Evolutionary conservation across 371 early-diverging fungal genomes (phyloP), one percentile per base, ranked within the genome.

Genomic region (Apophysomyces trapeziformis): DNA sequence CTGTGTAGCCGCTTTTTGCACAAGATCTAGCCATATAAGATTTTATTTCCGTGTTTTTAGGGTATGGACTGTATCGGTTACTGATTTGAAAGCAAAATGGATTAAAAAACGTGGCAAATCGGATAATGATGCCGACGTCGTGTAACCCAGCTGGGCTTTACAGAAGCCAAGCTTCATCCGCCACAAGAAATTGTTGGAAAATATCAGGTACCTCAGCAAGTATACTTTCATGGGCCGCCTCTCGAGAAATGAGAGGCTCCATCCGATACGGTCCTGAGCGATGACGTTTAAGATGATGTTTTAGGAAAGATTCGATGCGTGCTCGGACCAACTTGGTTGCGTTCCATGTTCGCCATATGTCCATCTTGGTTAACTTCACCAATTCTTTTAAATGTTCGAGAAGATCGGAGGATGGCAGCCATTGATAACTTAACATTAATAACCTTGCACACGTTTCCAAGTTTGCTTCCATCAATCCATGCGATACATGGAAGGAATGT

Each of bases 381-480:
- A 50, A 26, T 0, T 8, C 21, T 50, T 50, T 50, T 9, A 50
- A 26, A n/a, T 21, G 54, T 9, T 50, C 21, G 2, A 50, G 21
- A 5, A 50, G 9, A 21, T 50, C 54, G 5, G 21, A 4, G 16
- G 21, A 18, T 0, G 54, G 54, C 2, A 21, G 16, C 5, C 4
- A 26, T 21, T 50, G 54, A 5, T 50, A 50, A 2, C 7, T 50
- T 11, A 50, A 26, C 54, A 50, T 50, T 9, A 50, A 26, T 2
- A 50, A 21, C 8, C 54, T n/a, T 5, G 54, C 54, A 35, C 54
- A 50, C 21, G 54, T 50, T 21, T 50, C 54, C 21, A 50, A 21
- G 54, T 50, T 16, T 16, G 54, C n/a, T 26, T 50, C 54, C 54
- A 50, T 50, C 54, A 50, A 21, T 9, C 54, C 54, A 50, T 21